Evolutionary conservation across 2,329 filamentous ascomycete genomes (phyloP).

Genomic region (Phoma sp.): DNA sequence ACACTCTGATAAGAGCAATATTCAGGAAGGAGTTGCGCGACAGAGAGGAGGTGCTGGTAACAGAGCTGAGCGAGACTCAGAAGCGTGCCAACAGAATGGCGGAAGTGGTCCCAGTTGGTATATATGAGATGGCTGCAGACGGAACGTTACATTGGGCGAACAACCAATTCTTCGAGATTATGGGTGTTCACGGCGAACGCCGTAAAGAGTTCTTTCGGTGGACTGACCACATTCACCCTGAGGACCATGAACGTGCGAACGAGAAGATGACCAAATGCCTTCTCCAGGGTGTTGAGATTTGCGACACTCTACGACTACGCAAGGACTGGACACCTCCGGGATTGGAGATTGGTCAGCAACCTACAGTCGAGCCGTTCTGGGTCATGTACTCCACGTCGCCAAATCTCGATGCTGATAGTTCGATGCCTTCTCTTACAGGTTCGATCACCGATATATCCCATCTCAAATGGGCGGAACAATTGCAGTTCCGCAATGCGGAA

Average conservation of each 20-base stretch:
- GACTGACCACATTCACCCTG: conserved; percentile 12
- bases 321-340: conserved; percentile 4
- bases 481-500: conserved; percentile 24
- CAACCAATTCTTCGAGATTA: conserved; percentile 12
- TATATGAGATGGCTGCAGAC: conserved; percentile 11
- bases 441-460: conserved; percentile 42
- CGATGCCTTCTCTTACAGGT: conserved; percentile 24
- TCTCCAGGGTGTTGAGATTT: conserved; percentile 2
- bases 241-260: conserved; percentile 5
- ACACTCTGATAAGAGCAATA: neutral
- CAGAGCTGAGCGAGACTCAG: conserved; percentile 8
- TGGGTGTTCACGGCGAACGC: conserved; percentile 6
- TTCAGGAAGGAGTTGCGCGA: neutral
- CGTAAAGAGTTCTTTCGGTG: neutral
- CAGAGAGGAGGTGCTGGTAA: conserved; percentile 1
- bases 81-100: conserved; percentile 9
- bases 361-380: conserved; percentile 8
- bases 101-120: conserved; percentile 8
- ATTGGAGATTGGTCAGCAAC: neutral
- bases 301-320: conserved; percentile 6
- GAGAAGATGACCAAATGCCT: conserved; percentile 7
- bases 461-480: conserved; percentile 41
- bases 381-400: conserved; percentile 12
- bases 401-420: neutral
- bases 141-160: conserved; percentile 15